phyloP scores from a whole-genome alignment of 2,329 filamentous ascomycete species.

The Pseudocercospora fuligena region DNA sequence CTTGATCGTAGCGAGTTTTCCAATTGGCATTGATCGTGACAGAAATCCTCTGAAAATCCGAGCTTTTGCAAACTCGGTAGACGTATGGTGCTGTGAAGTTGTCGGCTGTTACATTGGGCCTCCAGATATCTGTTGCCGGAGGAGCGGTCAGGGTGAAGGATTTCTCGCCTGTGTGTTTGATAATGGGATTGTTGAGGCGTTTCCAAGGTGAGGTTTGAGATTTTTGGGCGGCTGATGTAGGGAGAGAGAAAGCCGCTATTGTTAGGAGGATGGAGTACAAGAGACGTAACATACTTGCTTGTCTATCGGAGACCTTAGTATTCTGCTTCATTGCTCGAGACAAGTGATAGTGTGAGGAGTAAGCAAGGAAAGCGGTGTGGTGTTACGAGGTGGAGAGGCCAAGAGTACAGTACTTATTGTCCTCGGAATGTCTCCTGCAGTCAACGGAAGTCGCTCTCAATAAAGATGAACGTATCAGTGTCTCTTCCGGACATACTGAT shows the following conservation, averaged over 20 bases:
- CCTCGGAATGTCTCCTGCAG: background rate
- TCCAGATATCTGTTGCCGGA: constrained; percentile 27
- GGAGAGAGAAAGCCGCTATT: background rate
- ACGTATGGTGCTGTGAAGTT: constrained; percentile 29
- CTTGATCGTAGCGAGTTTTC: constrained; percentile 27
- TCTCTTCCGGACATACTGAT: background rate
- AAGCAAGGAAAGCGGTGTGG: background rate
- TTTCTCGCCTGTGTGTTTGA: constrained; percentile 17
- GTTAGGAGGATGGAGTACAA: background rate
- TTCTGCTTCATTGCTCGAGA: background rate
- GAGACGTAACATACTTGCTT: background rate
- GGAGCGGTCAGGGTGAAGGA: constrained; percentile 27
- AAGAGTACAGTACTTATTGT: background rate
- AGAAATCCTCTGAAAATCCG: constrained; percentile 18
- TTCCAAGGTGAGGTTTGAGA: constrained; percentile 16
- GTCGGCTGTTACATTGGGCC: constrained; percentile 19
- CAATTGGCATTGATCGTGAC: constrained; percentile 24
- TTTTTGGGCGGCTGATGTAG: background rate
- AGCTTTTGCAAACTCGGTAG: constrained; percentile 20
- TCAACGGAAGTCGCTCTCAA: background rate
- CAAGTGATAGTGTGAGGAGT: background rate
- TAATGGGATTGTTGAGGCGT: constrained; percentile 20
- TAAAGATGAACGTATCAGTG: background rate
- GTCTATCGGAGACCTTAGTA: background rate
- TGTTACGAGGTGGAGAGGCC: background rate